phyloP scores from a whole-genome alignment of 2,329 filamentous ascomycete genomes.

The Aspergillus fijiensis region DNA sequence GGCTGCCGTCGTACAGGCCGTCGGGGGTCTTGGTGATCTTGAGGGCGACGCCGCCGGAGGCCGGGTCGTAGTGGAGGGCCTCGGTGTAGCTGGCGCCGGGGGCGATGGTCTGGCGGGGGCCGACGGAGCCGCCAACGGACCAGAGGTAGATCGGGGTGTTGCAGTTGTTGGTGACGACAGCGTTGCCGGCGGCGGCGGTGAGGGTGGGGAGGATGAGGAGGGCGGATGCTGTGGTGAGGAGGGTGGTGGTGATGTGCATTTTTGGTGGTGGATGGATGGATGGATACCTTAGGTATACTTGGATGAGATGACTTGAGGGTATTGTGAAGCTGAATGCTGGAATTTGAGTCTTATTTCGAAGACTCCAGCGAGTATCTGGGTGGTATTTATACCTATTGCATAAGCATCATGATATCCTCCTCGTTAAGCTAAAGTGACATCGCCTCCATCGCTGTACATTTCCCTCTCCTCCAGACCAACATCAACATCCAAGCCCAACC shows the following conservation, averaged over 20 bases:
- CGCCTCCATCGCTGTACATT: too few relatives aligned
- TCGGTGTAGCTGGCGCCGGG: constrained; percentile 38
- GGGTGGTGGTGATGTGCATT: constrained; percentile 36
- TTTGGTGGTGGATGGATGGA: constrained; percentile 10
- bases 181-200: constrained; percentile 37
- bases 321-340: background rate
- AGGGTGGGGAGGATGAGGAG: constrained; percentile 35
- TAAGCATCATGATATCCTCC: too few relatives aligned
- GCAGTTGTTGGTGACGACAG: constrained; percentile 43
- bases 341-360: too few relatives aligned
- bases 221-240: constrained; percentile 22
- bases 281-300: background rate
- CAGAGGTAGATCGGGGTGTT: constrained; percentile 38
- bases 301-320: background rate
- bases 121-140: constrained; percentile 37
- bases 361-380: too few relatives aligned
- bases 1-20: constrained; percentile 37
- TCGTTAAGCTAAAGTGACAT: too few relatives aligned
- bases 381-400: too few relatives aligned
- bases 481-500: too few relatives aligned
- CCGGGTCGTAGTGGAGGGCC: constrained; percentile 33
- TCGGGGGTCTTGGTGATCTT: constrained; percentile 41
- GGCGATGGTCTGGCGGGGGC: constrained; percentile 31
- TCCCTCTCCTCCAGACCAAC: too few relatives aligned
- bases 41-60: constrained; percentile 43